phyloP scores from a whole-genome alignment of 192 early-diverging fungal species.

The Backusella tuberculispora region DNA sequence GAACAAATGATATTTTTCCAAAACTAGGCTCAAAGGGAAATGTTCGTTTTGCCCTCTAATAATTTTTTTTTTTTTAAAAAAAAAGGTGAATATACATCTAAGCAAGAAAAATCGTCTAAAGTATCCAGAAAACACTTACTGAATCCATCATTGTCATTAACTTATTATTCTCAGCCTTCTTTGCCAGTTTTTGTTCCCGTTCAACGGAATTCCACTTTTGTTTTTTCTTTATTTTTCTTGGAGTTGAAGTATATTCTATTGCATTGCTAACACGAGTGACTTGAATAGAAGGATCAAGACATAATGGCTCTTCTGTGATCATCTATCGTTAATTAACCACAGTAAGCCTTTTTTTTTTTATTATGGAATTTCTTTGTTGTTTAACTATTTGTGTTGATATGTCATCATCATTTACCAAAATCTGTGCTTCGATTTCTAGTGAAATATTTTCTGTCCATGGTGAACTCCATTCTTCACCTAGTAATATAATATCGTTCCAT shows the following conservation, averaged over 20 bases:
- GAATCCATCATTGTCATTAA: conserved; percentile 75
- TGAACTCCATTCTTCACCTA: conserved; percentile 49
- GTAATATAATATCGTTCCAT: conserved; percentile 55
- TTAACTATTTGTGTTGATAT: conserved; percentile 38
- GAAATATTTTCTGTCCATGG: conserved; percentile 56
- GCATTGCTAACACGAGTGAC: conserved; percentile 72
- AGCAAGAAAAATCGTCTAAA: not conserved
- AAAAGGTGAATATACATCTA: not conserved
- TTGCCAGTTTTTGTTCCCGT: conserved; percentile 66
- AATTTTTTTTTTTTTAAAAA: conserved; percentile 15
- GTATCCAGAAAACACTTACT: conserved; percentile 31
- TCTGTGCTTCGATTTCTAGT: conserved; percentile 67
- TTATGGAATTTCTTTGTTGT: conserved; percentile 38
- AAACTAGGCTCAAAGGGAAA: conserved; percentile 72
- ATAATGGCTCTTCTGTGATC: conserved; percentile 67
- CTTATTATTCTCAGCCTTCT: conserved; percentile 69
- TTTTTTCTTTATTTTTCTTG: conserved; percentile 57
- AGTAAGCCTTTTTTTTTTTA: not conserved
- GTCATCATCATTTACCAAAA: conserved; percentile 46
- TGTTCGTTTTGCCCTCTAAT: conserved; percentile 41
- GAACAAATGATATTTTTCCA: conserved; percentile 67
- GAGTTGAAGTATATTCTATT: conserved; percentile 57
- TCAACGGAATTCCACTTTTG: conserved; percentile 76
- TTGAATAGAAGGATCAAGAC: conserved; percentile 70
- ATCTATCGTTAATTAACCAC: conserved; percentile 38